Conservation (phyloP, 805 yeast genomes). For the Candida yuanshanica region DNA sequence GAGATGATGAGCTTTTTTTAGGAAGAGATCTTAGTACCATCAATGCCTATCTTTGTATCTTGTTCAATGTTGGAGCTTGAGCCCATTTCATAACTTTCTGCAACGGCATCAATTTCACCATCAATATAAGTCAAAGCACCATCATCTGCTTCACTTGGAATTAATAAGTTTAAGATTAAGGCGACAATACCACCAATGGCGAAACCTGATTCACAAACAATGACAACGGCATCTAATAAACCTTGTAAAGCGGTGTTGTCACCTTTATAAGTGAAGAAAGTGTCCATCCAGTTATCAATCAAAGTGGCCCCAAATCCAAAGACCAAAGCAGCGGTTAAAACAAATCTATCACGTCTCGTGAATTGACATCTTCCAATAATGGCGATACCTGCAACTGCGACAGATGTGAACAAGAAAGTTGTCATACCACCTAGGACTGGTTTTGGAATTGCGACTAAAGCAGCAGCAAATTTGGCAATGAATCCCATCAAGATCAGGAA, state of each 20-base stretch:
- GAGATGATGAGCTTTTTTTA: too few relatives aligned
- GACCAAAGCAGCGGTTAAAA: slow-evolving; percentile 55
- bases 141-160: slow-evolving; percentile 55
- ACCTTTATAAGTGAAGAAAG: slow-evolving; percentile 63
- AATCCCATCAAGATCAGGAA: slow-evolving; percentile 83
- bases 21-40: not conserved
- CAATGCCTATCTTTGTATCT: not conserved
- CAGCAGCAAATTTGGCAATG: slow-evolving; percentile 82
- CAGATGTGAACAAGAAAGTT: slow-evolving; percentile 69
- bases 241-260: slow-evolving; percentile 49
- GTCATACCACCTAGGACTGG: slow-evolving; percentile 88
- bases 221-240: slow-evolving; percentile 57
- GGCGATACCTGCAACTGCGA: slow-evolving; percentile 68
- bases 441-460: slow-evolving; percentile 76
- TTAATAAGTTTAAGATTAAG: slow-evolving; percentile 49
- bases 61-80: not conserved
- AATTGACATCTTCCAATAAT: slow-evolving; percentile 50
- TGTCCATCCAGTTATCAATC: slow-evolving; percentile 59
- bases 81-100: not conserved
- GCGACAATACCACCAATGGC: slow-evolving; percentile 66
- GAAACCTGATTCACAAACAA: slow-evolving; percentile 69
- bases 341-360: slow-evolving; percentile 69
- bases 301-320: slow-evolving; percentile 66
- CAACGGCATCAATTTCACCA: not conserved
- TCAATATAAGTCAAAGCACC: slow-evolving; percentile 7